A percentile compares a stretch with the other conserved stretches of the same genome.
Conservation (phyloP, 1,139 yeast species). For the Hyphopichia wangnamkhiaoensis region DNA sequence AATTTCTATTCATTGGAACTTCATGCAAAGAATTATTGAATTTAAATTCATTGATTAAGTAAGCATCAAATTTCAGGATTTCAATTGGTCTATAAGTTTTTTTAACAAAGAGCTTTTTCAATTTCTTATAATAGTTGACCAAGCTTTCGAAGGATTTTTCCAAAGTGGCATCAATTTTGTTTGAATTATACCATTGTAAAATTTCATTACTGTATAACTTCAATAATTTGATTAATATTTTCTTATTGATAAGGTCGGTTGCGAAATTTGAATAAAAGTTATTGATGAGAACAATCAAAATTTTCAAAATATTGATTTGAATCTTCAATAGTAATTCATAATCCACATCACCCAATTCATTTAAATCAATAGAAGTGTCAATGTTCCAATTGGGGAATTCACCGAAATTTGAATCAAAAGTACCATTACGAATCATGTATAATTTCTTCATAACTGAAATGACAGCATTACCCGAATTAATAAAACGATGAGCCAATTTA, state of each 20-base stretch:
- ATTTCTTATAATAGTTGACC: conserved; percentile 61
- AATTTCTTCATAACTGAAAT: conserved; percentile 45
- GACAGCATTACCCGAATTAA: conserved; percentile 50
- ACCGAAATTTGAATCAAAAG: conserved; percentile 6
- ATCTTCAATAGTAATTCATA: conserved; percentile 66
- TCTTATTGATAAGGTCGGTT: conserved; percentile 63
- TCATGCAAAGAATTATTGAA: conserved; percentile 45
- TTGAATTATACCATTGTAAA: conserved; percentile 67
- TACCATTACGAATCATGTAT: conserved; percentile 13
- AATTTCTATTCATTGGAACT: conserved; percentile 50
- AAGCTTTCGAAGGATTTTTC: conserved; percentile 51
- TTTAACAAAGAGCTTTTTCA: conserved; percentile 73
- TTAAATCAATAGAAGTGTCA: conserved; percentile 36
- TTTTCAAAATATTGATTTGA: conserved; percentile 81
- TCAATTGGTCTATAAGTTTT: conserved; percentile 73
- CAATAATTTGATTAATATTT: conserved; percentile 63
- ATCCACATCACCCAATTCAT: conserved; percentile 46
- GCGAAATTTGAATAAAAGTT: conserved; percentile 78
- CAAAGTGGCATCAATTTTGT: conserved; percentile 41
- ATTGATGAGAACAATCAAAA: conserved; percentile 67
- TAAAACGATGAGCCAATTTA: conserved; percentile 44
- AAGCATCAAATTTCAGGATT: conserved; percentile 40
- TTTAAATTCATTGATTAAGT: conserved; percentile 38
- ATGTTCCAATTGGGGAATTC: conserved; percentile 58
- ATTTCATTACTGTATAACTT: conserved; percentile 70